These are phyloP conservation scores for Marasmius sp. DNA, from an alignment of 1,284 basidiomycete species.

Conservation along the genomic window DNA sequence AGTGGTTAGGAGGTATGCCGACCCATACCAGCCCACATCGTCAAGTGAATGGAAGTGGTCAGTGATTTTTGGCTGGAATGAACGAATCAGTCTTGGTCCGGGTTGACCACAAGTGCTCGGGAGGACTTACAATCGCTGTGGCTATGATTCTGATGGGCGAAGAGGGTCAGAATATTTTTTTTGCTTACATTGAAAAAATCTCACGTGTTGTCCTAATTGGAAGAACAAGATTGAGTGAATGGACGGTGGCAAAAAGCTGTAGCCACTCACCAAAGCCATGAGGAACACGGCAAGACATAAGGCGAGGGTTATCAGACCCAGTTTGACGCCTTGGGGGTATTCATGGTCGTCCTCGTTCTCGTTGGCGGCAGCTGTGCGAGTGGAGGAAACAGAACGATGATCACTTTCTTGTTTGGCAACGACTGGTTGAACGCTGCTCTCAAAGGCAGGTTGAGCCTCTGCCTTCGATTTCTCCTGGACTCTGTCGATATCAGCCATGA, in stretches of 20 bases:
- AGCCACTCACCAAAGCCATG: slow-evolving; percentile 18
- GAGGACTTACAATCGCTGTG: slow-evolving; percentile 21
- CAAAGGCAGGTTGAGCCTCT: background rate
- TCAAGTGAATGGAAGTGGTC: slow-evolving; percentile 18
- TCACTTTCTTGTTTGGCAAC: background rate
- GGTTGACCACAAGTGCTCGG: slow-evolving; percentile 20
- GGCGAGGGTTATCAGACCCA: slow-evolving; percentile 18
- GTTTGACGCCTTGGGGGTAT: slow-evolving; percentile 17
- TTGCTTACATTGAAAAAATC: background rate
- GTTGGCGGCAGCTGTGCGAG: background rate
- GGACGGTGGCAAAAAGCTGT: background rate
- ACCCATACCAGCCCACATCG: slow-evolving; percentile 22
- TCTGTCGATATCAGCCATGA: background rate
- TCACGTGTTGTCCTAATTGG: background rate
- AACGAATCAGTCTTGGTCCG: slow-evolving; percentile 23
- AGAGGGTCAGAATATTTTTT: background rate
- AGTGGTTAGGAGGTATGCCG: slow-evolving; percentile 17
- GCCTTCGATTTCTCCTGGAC: background rate
- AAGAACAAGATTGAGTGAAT: background rate
- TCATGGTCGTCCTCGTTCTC: slow-evolving; percentile 21
- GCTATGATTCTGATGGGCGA: slow-evolving; percentile 40
- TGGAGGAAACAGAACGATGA: background rate
- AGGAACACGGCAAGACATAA: slow-evolving; percentile 21
- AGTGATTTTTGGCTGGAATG: slow-evolving; percentile 14
- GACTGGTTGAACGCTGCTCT: background rate